phyloP scores from a whole-genome alignment of 345 rosid genomes.

The Balakata baccata region DNA sequence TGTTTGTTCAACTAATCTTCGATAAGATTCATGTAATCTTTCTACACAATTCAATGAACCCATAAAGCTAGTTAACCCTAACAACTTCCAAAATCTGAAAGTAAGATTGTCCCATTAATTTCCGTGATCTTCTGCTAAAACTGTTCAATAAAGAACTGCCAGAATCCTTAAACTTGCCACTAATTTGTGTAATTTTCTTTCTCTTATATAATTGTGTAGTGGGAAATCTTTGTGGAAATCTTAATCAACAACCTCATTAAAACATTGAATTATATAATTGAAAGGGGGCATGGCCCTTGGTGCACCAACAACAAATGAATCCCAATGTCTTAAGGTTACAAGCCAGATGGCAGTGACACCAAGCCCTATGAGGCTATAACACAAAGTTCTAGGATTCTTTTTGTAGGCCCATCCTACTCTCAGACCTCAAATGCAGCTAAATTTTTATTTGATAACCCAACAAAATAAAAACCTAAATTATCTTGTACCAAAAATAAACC shows the following conservation, averaged over 20 bases:
- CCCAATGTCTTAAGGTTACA: constrained; percentile 19
- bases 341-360: neutral
- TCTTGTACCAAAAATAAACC: no score
- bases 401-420: neutral
- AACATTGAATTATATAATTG: constrained; percentile 18
- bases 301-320: constrained; percentile 14
- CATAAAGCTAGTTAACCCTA: neutral
- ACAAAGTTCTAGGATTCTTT: constrained; percentile 31
- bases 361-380: constrained; percentile 24
- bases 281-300: neutral
- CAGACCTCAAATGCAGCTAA: neutral
- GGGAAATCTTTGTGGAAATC: constrained; percentile 23
- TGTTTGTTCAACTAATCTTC: neutral
- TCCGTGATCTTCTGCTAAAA: neutral
- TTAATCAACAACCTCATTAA: constrained; percentile 5
- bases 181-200: neutral
- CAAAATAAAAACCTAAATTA: neutral
- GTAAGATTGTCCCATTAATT: neutral
- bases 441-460: neutral
- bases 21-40: neutral
- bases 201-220: neutral
- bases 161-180: neutral
- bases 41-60: neutral
- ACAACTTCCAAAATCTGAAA: neutral
- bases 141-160: neutral